phyloP scores from a whole-genome alignment of 768 basidiomycete species.

The Daedaleopsis sinensis region DNA sequence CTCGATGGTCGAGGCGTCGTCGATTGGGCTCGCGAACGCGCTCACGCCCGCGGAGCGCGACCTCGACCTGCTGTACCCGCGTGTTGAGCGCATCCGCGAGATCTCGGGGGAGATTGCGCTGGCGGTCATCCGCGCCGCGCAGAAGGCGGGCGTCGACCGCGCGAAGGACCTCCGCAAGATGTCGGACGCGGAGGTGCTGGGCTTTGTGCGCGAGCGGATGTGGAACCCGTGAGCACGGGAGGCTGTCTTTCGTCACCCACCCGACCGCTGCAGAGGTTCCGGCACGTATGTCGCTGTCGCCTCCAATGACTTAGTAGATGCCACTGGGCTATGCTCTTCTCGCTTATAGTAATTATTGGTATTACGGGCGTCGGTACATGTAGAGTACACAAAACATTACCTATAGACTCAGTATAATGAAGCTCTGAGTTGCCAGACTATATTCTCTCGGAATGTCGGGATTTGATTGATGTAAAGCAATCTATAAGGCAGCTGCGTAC shows the following conservation, averaged over 20 bases:
- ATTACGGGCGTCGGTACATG: background rate
- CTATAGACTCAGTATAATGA: slow-evolving; percentile 1
- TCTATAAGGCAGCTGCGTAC: too few relatives aligned
- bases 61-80: slow-evolving; percentile 78
- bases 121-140: slow-evolving; percentile 78
- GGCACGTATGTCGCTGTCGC: too few relatives aligned
- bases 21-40: slow-evolving; percentile 76
- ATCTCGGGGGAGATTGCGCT: slow-evolving; percentile 78
- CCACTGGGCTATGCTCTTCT: background rate
- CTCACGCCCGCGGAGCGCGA: slow-evolving; percentile 71
- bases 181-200: slow-evolving; percentile 56
- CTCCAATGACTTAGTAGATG: too few relatives aligned
- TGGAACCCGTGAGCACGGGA: slow-evolving; percentile 62
- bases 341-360: background rate
- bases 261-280: background rate
- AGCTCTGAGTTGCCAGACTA: slow-evolving; percentile 10
- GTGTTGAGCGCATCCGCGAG: slow-evolving; percentile 81
- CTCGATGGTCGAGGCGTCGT: slow-evolving; percentile 87
- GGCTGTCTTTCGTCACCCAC: too few relatives aligned
- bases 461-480: too few relatives aligned
- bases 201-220: slow-evolving; percentile 66
- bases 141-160: slow-evolving; percentile 49
- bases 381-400: background rate
- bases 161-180: slow-evolving; percentile 51
- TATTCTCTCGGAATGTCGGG: too few relatives aligned